Evolutionary conservation across 345 rosid species (phyloP).

Genomic region (Punica granatum): DNA sequence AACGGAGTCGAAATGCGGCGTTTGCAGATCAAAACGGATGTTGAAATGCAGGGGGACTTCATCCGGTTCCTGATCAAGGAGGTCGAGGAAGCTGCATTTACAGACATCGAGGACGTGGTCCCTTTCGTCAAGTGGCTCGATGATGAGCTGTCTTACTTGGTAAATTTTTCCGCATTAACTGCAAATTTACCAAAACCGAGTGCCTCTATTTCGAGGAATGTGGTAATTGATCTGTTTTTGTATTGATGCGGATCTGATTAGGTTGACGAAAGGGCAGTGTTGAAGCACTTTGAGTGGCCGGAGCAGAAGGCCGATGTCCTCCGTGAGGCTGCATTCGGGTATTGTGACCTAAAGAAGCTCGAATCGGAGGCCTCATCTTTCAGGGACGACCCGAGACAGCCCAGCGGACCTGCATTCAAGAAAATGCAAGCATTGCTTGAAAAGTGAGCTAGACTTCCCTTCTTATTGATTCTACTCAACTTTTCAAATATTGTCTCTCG

Average conservation of each 20-base stretch:
- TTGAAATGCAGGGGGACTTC: slow-evolving; percentile 92
- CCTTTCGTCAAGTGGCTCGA: slow-evolving; percentile 97
- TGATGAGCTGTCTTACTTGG: slow-evolving; percentile 87
- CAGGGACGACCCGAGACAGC: slow-evolving; percentile 55
- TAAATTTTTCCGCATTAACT: neutral
- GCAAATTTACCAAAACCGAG: too few species aligned
- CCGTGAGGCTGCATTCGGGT: slow-evolving; percentile 94
- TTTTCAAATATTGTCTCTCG: neutral
- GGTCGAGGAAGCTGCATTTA: slow-evolving; percentile 73
- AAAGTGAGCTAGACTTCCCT: slow-evolving; percentile 33
- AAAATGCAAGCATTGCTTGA: slow-evolving; percentile 92
- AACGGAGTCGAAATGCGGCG: neutral
- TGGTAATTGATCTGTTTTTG: neutral
- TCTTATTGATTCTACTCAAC: neutral
- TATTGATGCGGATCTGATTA: too few species aligned
- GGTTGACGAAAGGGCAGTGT: slow-evolving; percentile 93
- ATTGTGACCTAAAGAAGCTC: slow-evolving; percentile 77
- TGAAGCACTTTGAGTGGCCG: slow-evolving; percentile 89
- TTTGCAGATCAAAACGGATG: slow-evolving; percentile 87
- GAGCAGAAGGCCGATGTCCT: slow-evolving; percentile 87
- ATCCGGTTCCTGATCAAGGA: slow-evolving; percentile 79
- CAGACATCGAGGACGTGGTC: slow-evolving; percentile 79
- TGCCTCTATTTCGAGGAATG: neutral
- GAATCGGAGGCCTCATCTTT: slow-evolving; percentile 74
- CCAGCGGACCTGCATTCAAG: slow-evolving; percentile 63